Base-by-base conservation (phyloP, 2,329 filamentous ascomycete genomes). In the Dactylonectria macrodidyma region DNA sequence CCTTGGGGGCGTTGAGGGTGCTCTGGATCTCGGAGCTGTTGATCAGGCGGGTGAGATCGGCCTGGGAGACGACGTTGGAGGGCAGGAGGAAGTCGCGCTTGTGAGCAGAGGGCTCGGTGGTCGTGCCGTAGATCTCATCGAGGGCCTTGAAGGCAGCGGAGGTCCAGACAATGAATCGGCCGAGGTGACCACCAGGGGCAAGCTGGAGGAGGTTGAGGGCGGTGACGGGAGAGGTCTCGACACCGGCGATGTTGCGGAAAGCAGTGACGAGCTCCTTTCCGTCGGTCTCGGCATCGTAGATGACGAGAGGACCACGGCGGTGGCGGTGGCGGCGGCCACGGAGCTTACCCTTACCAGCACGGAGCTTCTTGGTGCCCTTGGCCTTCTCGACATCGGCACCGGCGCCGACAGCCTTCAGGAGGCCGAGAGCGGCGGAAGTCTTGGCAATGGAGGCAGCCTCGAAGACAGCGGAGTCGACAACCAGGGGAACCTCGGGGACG, bases 51-150 rank as follows among this genome's bases (percentile, higher is more conserved):
- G 91, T 91, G 79, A 99, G 92, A 82, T 99, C 96, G 82, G 96
- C 91, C 90, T 99, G 95, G 81, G 93, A 90, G 83, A 99, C 93
- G 78, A 97, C 85, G 88, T 95, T 95, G 81, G 92, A 93, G 75
- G 96, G 96, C 77, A 99, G 92, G 81, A 97, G 90, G 93, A 96
- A 99, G 90, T 99, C 95, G 89, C 96, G 97, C 95, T 99, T 99
- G 82, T 97, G 92, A 74, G 93, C 92, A 56, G 95, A 95, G 77
- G 95, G 90, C 84, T 91, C 88, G 81, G 93, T 96, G 83, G 95
- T 97, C 83, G 93, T 92, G 84, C 95, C 95, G 89, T 99, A 99
- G 89, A 99, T 92, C 85, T 91, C 91, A 87, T 99, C 95, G 74
- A 99, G 94, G 75, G 95, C 94, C 87, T 95, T 92, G 90, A 99